These are phyloP conservation scores for Lasiosphaeria hispida DNA, from an alignment of 495 filamentous ascomycete genomes.

Conservation along the genomic window DNA sequence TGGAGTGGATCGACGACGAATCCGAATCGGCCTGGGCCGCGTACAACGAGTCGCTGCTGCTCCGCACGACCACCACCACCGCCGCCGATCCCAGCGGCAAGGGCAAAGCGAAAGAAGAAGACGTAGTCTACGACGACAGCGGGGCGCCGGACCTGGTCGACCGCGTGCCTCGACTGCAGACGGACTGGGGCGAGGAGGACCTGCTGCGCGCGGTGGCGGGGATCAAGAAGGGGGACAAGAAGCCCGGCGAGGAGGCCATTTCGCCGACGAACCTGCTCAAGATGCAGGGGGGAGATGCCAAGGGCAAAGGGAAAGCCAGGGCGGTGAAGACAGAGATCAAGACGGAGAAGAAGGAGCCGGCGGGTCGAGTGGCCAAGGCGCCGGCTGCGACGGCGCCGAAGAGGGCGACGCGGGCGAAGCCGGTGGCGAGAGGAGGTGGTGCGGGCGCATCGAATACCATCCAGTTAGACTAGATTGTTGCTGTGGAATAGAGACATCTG, in stretches of 20 bases:
- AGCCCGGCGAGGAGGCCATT: slow-evolving; percentile 27
- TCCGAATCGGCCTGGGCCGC: slow-evolving; percentile 41
- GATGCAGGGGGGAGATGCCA: not conserved
- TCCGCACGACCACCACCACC: slow-evolving; percentile 16
- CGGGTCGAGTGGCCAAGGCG: slow-evolving; percentile 14
- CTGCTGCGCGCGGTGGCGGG: slow-evolving; percentile 40
- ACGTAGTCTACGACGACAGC: slow-evolving; percentile 16
- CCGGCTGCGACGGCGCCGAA: slow-evolving; percentile 7
- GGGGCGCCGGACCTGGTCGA: slow-evolving; percentile 26
- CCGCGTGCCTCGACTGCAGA: slow-evolving; percentile 27
- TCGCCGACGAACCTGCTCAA: not conserved
- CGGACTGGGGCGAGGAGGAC: slow-evolving; percentile 40
- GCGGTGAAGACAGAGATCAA: slow-evolving; percentile 6
- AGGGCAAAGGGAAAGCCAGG: slow-evolving; percentile 28
- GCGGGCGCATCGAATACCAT: slow-evolving; percentile 11
- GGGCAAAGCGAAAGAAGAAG: slow-evolving; percentile 32
- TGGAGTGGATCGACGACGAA: slow-evolving; percentile 47
- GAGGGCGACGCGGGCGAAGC: not conserved
- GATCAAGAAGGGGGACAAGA: slow-evolving; percentile 27
- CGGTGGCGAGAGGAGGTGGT: not conserved
- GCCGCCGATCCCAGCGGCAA: slow-evolving; percentile 7
- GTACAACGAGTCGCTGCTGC: slow-evolving; percentile 40
- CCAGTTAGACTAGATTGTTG: slow-evolving; percentile 11
- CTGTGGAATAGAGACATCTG: no score
- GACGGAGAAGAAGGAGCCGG: slow-evolving; percentile 6